Evolutionary conservation across 208 protist species (phyloP), one percentile per base, ranked within the genome.

Genomic region (Vickermania ingenoplastis): DNA sequence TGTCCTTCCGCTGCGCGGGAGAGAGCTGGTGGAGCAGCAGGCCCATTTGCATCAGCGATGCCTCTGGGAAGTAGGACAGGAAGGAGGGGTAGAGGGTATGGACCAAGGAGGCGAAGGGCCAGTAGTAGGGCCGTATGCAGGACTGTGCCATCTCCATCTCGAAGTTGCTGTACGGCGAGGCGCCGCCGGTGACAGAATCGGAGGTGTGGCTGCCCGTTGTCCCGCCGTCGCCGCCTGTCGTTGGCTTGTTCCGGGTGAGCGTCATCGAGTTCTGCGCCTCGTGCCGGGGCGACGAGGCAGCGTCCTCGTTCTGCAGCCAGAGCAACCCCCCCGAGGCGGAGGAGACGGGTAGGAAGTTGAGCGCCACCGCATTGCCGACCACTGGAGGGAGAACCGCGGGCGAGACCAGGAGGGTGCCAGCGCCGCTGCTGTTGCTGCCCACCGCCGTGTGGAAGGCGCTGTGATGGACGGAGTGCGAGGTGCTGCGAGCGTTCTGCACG

Each of bases 11-110:
- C 49, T 70, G 53, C 1, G n/a, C 3, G 5, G 77, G 77, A 1
- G 64, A 52, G 11, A 79, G 24, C 2, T n/a, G 21, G 1, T 53
- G 53, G 26, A 83, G 64, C 23, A 79, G 2, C 4, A n/a, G 36
- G 13, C 59, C 72, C 31, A 65, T 25, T 1, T 30, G 2, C 2
- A 1, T 13, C 26, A 67, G 48, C n/a, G 68, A 21, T 1, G 73
- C 26, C 2, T 23, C n/a, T 0, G 66, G 66, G 36, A 72, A 69
- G 50, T 68, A 60, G 2, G 53, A 13, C 1, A 3, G 17, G 11
- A 83, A 22, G 2, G 59, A 2, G 1, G 77, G 77, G 61, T 77
- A 83, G 14, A 73, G 63, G 4, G 48, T 17, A 0, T 13, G 21
- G 2, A 79, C 24, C 11, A 83, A 53, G 31, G 67, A 57, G n/a